Evolutionary conservation across 352 stramenopile genomes (phyloP), one percentile per base, ranked within the genome.

Genomic region (Pythium sukuiense): DNA sequence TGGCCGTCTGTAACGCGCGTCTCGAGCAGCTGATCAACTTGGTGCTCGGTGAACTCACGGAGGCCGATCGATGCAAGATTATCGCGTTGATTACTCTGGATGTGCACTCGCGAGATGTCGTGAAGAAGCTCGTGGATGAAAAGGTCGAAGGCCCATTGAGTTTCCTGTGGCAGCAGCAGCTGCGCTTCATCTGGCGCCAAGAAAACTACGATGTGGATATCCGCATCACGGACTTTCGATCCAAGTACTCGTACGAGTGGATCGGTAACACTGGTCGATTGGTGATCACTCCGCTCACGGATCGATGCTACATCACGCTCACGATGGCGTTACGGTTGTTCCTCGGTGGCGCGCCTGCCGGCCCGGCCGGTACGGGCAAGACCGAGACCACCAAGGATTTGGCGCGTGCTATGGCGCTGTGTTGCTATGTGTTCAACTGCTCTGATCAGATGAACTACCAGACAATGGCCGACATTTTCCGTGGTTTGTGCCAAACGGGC

Each of bases 1-100:
- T 95, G 43, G 69, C 75, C 0, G 75, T 92, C 20, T 96, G 85
- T 57, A 96, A 94, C 55, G 79, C 90, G 26, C 80, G 85, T 13
- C 74, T 98, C 1, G 92, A 97, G 48, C 89, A 97, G 16, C 79
- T 98, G 3, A 98, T 96, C 32, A 96, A 97, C 29, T 76, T 98
- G 45, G 89, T 98, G 20, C 65, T 97, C 1, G 92, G 92, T 13
- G 87, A 96, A 43, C 70, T 98, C 2, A 92, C 82, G 3, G 93
- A 87, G 35, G 80, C 91, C 0, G 93, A 98, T 72, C 85, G 94
- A 0, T 96, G 91, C 63, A 98, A 98, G 61, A 94, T 98, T 35
- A 97, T 98, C n/a, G 87, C 94, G 58, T 71, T 98, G n/a, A 98
- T 98, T 61, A 98, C 94, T 1, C 83, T 98, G n/a, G 94, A 98